These are phyloP conservation scores for Ustilago hordei DNA, from an alignment of 1,284 basidiomycete genomes.

Conservation along the genomic window DNA sequence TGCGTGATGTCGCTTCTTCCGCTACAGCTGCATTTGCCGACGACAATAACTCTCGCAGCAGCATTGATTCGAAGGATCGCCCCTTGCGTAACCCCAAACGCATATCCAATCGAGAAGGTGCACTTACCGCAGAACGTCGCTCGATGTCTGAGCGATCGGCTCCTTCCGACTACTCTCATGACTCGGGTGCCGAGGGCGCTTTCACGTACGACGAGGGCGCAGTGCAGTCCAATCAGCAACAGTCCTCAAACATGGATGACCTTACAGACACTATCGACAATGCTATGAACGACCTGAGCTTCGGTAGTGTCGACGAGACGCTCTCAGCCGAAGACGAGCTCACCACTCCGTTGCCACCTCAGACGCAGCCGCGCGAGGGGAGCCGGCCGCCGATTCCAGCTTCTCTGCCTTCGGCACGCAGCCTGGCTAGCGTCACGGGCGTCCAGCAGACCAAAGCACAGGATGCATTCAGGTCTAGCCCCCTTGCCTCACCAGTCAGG, in stretches of 20 bases:
- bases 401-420: slow-evolving; percentile 29
- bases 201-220: slow-evolving; percentile 20
- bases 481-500: slow-evolving; percentile 17
- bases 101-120: slow-evolving; percentile 24
- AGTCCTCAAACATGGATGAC: slow-evolving; percentile 46
- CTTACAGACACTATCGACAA: slow-evolving; percentile 56
- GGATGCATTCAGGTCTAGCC: slow-evolving; percentile 17
- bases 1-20: slow-evolving; percentile 32
- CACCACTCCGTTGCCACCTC: slow-evolving; percentile 32
- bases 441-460: not conserved
- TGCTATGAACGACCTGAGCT: slow-evolving; percentile 61
- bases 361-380: slow-evolving; percentile 10
- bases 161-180: slow-evolving; percentile 53
- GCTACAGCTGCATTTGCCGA: slow-evolving; percentile 16
- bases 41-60: slow-evolving; percentile 19
- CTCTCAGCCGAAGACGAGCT: slow-evolving; percentile 32
- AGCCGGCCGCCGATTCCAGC: slow-evolving; percentile 16
- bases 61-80: slow-evolving; percentile 37
- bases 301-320: slow-evolving; percentile 44
- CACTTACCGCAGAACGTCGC: slow-evolving; percentile 3
- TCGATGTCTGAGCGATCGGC: slow-evolving; percentile 38
- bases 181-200: slow-evolving; percentile 32
- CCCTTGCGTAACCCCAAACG: slow-evolving; percentile 44
- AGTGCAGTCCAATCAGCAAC: not conserved
- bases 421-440: slow-evolving; percentile 31